Evolutionary conservation across 805 yeast species (phyloP).

Genomic region (Yamadazyma akitaensis): DNA sequence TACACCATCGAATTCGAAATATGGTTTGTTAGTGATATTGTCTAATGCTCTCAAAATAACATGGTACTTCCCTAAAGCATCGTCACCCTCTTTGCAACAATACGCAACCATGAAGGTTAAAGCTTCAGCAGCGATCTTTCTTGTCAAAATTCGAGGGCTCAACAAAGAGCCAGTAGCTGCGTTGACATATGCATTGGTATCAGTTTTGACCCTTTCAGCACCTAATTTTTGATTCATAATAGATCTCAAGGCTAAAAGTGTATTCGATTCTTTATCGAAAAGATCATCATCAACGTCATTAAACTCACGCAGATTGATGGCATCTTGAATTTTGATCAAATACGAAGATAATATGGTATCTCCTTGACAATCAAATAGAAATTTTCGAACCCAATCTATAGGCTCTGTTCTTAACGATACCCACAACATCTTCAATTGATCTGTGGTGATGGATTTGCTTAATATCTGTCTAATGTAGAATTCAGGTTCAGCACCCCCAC

Average conservation of each 20-base stretch:
- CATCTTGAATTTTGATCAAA: slow-evolving; percentile 48
- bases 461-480: slow-evolving; percentile 73
- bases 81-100: slow-evolving; percentile 25
- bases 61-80: slow-evolving; percentile 45
- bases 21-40: slow-evolving; percentile 35
- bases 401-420: slow-evolving; percentile 92
- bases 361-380: slow-evolving; percentile 73
- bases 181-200: slow-evolving; percentile 43
- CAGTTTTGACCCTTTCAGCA: slow-evolving; percentile 52
- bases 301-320: slow-evolving; percentile 28
- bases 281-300: slow-evolving; percentile 47
- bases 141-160: slow-evolving; percentile 71
- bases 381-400: slow-evolving; percentile 70
- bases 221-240: slow-evolving; percentile 63
- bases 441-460: slow-evolving; percentile 62
- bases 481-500: slow-evolving; percentile 54
- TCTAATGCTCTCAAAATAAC: slow-evolving; percentile 55
- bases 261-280: slow-evolving; percentile 68
- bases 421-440: slow-evolving; percentile 79
- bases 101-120: slow-evolving; percentile 48
- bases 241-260: slow-evolving; percentile 76
- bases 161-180: slow-evolving; percentile 70
- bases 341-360: slow-evolving; percentile 70
- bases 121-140: slow-evolving; percentile 78
- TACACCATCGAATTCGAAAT: slow-evolving; percentile 34